Conservation (phyloP, 2,329 filamentous ascomycete genomes). For the Pseudogymnoascus sp. region DNA sequence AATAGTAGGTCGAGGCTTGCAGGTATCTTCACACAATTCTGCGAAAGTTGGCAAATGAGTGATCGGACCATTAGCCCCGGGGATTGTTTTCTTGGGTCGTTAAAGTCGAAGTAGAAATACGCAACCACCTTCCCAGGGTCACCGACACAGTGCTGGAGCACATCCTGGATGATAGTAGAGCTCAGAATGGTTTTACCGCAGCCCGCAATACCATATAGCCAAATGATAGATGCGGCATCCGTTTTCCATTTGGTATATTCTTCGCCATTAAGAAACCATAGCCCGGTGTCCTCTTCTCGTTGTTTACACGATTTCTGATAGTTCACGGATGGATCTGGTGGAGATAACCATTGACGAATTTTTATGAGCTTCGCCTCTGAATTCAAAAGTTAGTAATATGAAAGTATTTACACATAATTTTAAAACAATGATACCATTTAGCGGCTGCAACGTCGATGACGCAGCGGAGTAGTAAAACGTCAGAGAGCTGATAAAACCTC, state of each 20-base stretch:
- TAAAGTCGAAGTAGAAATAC: slow-evolving; percentile 37
- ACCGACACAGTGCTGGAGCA: background rate
- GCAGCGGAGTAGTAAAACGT: slow-evolving; percentile 11
- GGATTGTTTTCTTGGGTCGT: slow-evolving; percentile 30
- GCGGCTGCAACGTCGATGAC: slow-evolving; percentile 10
- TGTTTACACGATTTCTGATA: slow-evolving; percentile 26
- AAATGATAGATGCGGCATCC: slow-evolving; percentile 27
- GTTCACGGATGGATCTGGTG: slow-evolving; percentile 32
- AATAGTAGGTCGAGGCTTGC: slow-evolving; percentile 23
- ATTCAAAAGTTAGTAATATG: background rate
- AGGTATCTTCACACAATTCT: slow-evolving; percentile 16
- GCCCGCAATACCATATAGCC: slow-evolving; percentile 35
- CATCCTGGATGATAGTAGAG: slow-evolving; percentile 25
- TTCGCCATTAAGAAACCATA: slow-evolving; percentile 30
- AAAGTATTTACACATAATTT: background rate
- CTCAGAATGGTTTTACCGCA: slow-evolving; percentile 38
- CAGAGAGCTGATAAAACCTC: slow-evolving; percentile 5
- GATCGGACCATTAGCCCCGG: slow-evolving; percentile 32
- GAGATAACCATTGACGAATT: slow-evolving; percentile 27
- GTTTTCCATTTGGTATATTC: slow-evolving; percentile 29
- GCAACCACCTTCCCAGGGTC: background rate
- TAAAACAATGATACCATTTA: slow-evolving; percentile 1
- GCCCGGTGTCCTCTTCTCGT: slow-evolving; percentile 29
- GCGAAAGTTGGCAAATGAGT: slow-evolving; percentile 30
- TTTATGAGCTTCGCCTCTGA: background rate